Evolutionary conservation across 1,139 yeast genomes (phyloP).

Genomic region (Saccharomycopsis hybrid): DNA sequence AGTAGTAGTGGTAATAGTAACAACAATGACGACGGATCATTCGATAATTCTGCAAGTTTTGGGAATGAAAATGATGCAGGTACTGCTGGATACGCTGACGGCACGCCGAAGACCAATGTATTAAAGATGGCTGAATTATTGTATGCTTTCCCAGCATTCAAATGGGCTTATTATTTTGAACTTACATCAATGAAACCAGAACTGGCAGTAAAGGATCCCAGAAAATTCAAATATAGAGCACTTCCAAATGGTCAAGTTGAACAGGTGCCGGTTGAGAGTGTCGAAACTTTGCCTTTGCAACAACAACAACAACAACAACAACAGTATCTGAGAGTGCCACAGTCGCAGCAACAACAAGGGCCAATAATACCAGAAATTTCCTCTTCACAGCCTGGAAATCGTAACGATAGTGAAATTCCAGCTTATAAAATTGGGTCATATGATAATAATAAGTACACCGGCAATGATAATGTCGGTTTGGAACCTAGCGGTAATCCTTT

Average conservation of each 20-base stretch:
- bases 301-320: background rate
- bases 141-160: background rate
- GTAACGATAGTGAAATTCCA: background rate
- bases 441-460: background rate
- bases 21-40: background rate
- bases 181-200: slow-evolving; percentile 11
- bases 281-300: background rate
- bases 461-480: background rate
- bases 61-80: background rate
- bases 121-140: slow-evolving; percentile 9
- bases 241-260: background rate
- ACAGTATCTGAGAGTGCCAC: too few relatives aligned
- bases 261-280: background rate
- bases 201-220: slow-evolving; percentile 10
- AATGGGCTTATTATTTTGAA: slow-evolving; percentile 14
- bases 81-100: background rate
- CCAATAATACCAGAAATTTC: background rate
- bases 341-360: background rate
- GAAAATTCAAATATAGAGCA: background rate
- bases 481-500: background rate
- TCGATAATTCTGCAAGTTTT: background rate
- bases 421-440: background rate
- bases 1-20: background rate
- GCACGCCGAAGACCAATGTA: background rate
- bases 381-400: background rate